These are phyloP conservation scores for Candida caryicola DNA, from an alignment of 805 yeast species.

Conservation along the genomic window DNA sequence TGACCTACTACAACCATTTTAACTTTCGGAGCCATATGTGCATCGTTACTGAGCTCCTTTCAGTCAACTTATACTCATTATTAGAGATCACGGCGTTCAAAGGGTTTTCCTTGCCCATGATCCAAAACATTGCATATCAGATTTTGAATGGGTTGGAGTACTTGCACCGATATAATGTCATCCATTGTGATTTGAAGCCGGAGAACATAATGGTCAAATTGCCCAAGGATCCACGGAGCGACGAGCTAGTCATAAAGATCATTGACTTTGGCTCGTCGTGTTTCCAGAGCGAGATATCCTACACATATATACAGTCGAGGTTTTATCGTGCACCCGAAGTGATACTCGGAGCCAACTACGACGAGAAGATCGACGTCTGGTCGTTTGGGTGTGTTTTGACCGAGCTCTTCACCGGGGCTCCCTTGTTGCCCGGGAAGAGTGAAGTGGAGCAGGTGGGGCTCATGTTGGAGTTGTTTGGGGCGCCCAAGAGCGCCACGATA, in stretches of 20 bases:
- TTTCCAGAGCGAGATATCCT: constrained; percentile 39
- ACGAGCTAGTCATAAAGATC: constrained; percentile 53
- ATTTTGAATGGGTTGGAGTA: constrained; percentile 57
- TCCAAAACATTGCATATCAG: constrained; percentile 50
- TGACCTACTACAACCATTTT: constrained; percentile 60
- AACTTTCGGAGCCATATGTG: constrained; percentile 81
- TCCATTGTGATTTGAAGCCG: constrained; percentile 87
- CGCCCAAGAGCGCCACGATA: constrained; percentile 43
- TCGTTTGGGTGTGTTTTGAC: constrained; percentile 43
- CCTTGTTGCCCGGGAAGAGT: constrained; percentile 47
- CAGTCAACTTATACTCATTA: constrained; percentile 63
- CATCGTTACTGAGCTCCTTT: constrained; percentile 69
- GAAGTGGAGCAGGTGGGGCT: constrained; percentile 48
- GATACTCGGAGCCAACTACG: constrained; percentile 60
- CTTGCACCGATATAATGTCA: constrained; percentile 54
- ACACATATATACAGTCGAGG: constrained; percentile 58
- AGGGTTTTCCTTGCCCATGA: constrained; percentile 45
- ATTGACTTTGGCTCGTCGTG: constrained; percentile 82
- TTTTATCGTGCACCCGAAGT: constrained; percentile 82
- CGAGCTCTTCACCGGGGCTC: constrained; percentile 36
- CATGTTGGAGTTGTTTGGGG: constrained; percentile 45
- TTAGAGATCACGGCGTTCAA: constrained; percentile 48
- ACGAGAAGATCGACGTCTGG: constrained; percentile 52
- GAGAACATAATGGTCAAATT: constrained; percentile 67
- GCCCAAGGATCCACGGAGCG: constrained; percentile 30